Conservation (phyloP, 257 asterid genomes). For the Lycium ferocissimum region DNA sequence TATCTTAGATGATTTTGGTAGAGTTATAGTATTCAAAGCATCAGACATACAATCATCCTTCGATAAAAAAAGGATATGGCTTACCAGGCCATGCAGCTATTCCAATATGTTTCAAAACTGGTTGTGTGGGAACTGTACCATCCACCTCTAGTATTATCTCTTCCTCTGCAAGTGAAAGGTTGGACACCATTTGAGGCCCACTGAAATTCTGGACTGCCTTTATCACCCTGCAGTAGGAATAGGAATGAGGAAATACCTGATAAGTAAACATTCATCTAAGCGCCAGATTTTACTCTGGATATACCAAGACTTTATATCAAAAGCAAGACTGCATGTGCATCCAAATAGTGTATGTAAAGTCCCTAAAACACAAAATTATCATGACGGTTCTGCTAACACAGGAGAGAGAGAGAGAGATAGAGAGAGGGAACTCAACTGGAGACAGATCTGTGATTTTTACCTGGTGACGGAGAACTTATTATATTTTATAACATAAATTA, state of each 20-base stretch:
- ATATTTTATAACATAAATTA: constrained; percentile 1
- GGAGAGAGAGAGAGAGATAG: background rate
- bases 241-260: constrained; percentile 30
- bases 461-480: background rate
- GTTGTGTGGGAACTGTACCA: constrained; percentile 85
- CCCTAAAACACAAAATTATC: constrained; percentile 1
- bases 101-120: constrained; percentile 88
- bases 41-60: background rate
- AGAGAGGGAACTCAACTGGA: background rate
- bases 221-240: constrained; percentile 61
- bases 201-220: constrained; percentile 66
- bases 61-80: constrained; percentile 36
- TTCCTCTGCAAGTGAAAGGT: constrained; percentile 76
- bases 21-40: constrained; percentile 3
- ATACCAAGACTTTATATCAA: constrained; percentile 17
- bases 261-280: constrained; percentile 31
- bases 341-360: background rate
- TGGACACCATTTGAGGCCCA: constrained; percentile 67
- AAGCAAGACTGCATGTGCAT: constrained; percentile 20
- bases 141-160: constrained; percentile 79
- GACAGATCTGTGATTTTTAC: background rate
- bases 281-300: background rate
- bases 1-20: background rate
- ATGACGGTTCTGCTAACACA: constrained; percentile 6
- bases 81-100: constrained; percentile 98